Conservation (phyloP, 2,329 filamentous ascomycete species). For the Penicillium sp. region DNA sequence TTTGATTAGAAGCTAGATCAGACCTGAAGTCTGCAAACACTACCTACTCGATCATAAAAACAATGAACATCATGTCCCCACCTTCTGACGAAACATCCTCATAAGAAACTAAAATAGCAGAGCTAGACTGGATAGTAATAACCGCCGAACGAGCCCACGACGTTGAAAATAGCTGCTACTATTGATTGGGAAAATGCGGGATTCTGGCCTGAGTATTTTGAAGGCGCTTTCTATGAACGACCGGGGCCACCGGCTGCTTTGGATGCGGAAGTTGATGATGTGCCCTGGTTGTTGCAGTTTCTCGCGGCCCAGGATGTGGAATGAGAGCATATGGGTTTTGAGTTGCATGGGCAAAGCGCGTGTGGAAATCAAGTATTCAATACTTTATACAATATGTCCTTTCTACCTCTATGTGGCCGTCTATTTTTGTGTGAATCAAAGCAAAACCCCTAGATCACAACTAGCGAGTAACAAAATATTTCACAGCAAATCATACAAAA, state of each 20-base stretch:
- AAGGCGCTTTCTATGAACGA: not conserved
- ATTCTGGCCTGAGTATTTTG: no score
- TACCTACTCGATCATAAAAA: no score
- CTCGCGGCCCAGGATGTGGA: not conserved
- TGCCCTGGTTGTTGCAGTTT: not conserved
- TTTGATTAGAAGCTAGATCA: no score
- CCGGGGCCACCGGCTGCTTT: not conserved
- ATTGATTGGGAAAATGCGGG: not conserved
- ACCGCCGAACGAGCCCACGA: no score
- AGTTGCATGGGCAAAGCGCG: constrained; percentile 8
- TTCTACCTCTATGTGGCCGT: constrained; percentile 9
- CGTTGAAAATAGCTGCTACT: not conserved
- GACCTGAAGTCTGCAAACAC: no score
- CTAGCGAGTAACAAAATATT: not conserved
- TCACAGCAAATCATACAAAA: constrained; percentile 1
- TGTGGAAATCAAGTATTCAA: constrained; percentile 4
- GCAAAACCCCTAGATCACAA: constrained; percentile 3
- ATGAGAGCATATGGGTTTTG: not conserved
- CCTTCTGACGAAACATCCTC: no score
- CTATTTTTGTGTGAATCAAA: constrained; percentile 3
- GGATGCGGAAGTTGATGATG: not conserved
- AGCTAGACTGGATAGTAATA: no score
- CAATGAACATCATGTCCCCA: no score
- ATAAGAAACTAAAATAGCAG: no score
- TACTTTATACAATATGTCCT: constrained; percentile 8